These are phyloP conservation scores for Globisporangium mamillatum DNA, from an alignment of 352 stramenopile species.

Conservation along the genomic window DNA sequence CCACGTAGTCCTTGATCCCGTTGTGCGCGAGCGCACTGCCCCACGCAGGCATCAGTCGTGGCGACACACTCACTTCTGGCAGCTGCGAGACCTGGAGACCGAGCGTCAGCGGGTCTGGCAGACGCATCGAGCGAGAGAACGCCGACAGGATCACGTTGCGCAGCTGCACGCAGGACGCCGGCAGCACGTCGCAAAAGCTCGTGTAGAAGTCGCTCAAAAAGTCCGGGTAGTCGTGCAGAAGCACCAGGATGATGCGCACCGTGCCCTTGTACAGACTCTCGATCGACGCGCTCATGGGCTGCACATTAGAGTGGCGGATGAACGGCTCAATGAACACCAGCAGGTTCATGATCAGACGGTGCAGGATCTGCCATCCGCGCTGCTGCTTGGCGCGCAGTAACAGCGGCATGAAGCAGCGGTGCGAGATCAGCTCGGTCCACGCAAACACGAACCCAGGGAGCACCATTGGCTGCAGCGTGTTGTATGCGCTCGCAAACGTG, in stretches of 20 bases:
- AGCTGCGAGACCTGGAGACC: conserved; percentile 98
- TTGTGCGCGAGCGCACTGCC: conserved; percentile 89
- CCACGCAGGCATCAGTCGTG: conserved; percentile 94
- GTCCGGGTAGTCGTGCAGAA: conserved; percentile 98
- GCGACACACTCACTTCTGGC: conserved; percentile 94
- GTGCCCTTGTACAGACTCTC: conserved; percentile 97
- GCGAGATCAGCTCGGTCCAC: conserved; percentile 98
- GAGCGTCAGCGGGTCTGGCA: conserved; percentile 97
- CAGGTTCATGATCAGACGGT: conserved; percentile 97
- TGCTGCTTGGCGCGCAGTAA: conserved; percentile 92
- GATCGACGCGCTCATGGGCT: conserved; percentile 87
- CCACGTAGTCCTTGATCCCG: conserved; percentile 92
- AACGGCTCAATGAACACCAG: conserved; percentile 98
- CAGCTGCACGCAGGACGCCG: conserved; percentile 96
- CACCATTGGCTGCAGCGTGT: conserved; percentile 95
- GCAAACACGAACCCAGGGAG: conserved; percentile 97
- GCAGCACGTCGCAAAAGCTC: conserved; percentile 98
- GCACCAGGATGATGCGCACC: conserved; percentile 96
- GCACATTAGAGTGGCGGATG: conserved; percentile 85
- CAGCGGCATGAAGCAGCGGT: conserved; percentile 98
- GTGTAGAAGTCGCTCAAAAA: conserved; percentile 98
- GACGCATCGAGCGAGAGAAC: conserved; percentile 95
- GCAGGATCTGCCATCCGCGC: conserved; percentile 96
- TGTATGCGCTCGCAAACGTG: conserved; percentile 96
- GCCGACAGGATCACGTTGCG: conserved; percentile 98